phyloP scores from a whole-genome alignment of 129 eudicot species.

The Flaveria ramosissima region DNA sequence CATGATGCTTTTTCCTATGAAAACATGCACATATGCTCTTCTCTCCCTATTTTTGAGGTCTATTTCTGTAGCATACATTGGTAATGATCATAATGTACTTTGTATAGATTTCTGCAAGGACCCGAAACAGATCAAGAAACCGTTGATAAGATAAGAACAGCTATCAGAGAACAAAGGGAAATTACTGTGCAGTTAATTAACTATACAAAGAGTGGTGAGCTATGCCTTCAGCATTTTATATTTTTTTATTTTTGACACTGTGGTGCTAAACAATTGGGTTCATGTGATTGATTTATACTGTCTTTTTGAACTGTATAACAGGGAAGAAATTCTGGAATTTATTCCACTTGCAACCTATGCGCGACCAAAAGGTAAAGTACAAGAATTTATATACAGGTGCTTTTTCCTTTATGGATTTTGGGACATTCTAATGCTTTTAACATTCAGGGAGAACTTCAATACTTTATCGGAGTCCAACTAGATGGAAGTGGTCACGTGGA shows the following conservation, averaged over 20 bases:
- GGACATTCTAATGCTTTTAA: constrained; percentile 23
- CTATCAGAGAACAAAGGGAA: constrained; percentile 91
- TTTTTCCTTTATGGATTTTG: background rate
- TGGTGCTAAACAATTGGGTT: background rate
- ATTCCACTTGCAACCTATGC: constrained; percentile 99
- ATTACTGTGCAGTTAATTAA: constrained; percentile 96
- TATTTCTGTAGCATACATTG: constrained; percentile 7
- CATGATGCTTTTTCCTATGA: background rate
- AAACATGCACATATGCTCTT: background rate
- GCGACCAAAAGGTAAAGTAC: constrained; percentile 83
- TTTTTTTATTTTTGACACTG: constrained; percentile 1
- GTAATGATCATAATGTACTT: background rate
- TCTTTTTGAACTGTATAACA: constrained; percentile 32
- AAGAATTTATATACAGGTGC: constrained; percentile 18
- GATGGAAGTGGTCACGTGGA: constrained; percentile 98
- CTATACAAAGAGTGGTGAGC: constrained; percentile 94
- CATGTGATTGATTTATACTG: constrained; percentile 25
- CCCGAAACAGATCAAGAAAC: constrained; percentile 98
- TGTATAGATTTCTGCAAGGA: constrained; percentile 90
- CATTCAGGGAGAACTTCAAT: constrained; percentile 91
- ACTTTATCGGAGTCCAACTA: constrained; percentile 97
- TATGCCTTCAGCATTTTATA: constrained; percentile 8
- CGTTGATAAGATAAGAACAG: constrained; percentile 75
- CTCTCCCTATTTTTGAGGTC: too few relatives aligned
- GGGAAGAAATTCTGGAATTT: constrained; percentile 99